Conservation (phyloP, 1,284 basidiomycete genomes). For the Cryptococcus wingfieldii region DNA sequence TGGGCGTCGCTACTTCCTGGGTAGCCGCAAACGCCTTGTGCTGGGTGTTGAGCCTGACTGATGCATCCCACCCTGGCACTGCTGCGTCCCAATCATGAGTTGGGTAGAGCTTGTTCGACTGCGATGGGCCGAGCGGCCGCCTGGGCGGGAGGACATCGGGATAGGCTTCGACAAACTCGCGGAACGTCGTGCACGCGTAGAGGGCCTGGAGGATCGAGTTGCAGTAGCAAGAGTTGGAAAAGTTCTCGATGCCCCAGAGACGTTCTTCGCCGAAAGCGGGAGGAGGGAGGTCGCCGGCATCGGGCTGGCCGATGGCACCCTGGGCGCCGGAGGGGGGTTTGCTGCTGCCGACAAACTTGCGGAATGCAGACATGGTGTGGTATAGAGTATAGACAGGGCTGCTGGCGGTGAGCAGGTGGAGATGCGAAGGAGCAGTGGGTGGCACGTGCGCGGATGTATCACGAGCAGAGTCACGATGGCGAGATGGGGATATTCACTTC, state of each 20-base stretch:
- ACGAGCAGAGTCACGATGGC: too few species aligned
- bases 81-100: background rate
- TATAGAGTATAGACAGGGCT: too few species aligned
- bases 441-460: too few species aligned
- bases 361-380: background rate
- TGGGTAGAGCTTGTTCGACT: conserved; percentile 12
- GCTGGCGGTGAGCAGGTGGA: too few species aligned
- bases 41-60: conserved; percentile 9
- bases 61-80: conserved; percentile 7
- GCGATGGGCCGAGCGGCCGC: conserved; percentile 39
- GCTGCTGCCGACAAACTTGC: conserved; percentile 1
- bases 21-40: background rate
- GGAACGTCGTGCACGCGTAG: conserved; percentile 80
- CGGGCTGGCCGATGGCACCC: conserved; percentile 8
- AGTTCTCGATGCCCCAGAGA: conserved; percentile 84
- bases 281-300: background rate
- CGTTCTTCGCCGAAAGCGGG: conserved; percentile 35
- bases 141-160: conserved; percentile 42
- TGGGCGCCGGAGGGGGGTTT: conserved; percentile 1
- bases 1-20: background rate
- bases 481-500: background rate
- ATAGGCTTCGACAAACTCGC: conserved; percentile 65
- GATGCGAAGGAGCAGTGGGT: too few species aligned
- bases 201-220: conserved; percentile 96
- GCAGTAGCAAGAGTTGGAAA: conserved; percentile 87